Percentiles rank a stretch among this genome's conserved stretches.
Conservation (phyloP, 2,329 filamentous ascomycete species). For the Stachybotrys echinatus region DNA sequence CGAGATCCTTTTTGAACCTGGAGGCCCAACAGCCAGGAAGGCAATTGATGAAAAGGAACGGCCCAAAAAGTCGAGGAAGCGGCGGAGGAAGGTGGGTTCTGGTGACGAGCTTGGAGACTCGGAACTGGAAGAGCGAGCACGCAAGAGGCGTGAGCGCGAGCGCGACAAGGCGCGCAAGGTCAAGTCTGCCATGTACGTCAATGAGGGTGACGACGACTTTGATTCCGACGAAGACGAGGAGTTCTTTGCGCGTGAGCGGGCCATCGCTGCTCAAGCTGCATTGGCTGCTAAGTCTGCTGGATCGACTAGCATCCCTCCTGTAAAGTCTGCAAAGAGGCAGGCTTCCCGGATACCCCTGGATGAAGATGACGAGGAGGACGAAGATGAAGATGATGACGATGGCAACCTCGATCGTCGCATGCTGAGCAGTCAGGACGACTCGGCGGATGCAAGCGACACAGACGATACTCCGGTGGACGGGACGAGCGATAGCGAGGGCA, state of each 20-base stretch:
- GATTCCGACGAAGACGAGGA: conserved; percentile 64
- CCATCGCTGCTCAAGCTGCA: conserved; percentile 49
- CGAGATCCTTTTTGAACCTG: conserved; percentile 63
- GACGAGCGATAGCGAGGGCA: conserved; percentile 25
- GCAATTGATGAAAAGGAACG: conserved; percentile 52
- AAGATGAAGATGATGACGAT: conserved; percentile 17
- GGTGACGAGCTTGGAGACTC: conserved; percentile 49
- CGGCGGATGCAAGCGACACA: conserved; percentile 14
- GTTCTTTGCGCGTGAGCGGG: conserved; percentile 71
- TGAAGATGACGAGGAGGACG: conserved; percentile 20
- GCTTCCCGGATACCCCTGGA: conserved; percentile 15
- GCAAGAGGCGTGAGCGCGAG: conserved; percentile 60
- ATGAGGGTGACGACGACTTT: conserved; percentile 83
- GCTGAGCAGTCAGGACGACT: conserved; percentile 16
- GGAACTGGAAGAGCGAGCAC: conserved; percentile 59
- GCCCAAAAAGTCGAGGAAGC: conserved; percentile 33
- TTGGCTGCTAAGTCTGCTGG: conserved; percentile 23
- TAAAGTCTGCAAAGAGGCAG: conserved; percentile 17
- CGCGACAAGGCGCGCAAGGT: conserved; percentile 72
- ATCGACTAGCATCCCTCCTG: conserved; percentile 4
- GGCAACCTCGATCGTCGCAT: conserved; percentile 14
- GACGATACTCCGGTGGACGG: conserved; percentile 24
- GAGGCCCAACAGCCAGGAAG: conserved; percentile 56
- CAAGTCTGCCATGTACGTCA: conserved; percentile 80
- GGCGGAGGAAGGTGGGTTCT: conserved; percentile 44